phyloP scores from a whole-genome alignment of 768 basidiomycete genomes.

The Hygrophorus pudorinus region DNA sequence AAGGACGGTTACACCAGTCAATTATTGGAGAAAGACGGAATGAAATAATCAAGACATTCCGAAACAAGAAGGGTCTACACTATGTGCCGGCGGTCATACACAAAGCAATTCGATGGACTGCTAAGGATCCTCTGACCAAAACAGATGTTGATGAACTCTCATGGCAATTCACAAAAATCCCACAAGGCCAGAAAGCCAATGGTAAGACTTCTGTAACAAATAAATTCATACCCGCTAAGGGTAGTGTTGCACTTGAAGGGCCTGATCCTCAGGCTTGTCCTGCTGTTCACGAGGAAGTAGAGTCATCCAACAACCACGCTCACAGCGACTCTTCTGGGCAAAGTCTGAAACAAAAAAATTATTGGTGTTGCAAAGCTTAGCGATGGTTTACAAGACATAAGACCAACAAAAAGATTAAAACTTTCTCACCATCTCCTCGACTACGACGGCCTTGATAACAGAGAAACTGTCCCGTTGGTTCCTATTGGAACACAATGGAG shows the following conservation, averaged over 20 bases:
- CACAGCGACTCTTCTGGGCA: no score
- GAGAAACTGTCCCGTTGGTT: background rate
- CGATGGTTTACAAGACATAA: no score
- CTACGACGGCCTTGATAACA: background rate
- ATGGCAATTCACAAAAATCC: constrained; percentile 2
- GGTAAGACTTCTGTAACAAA: background rate
- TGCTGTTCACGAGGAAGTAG: no score
- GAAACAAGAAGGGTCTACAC: constrained; percentile 10
- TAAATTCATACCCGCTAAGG: no score
- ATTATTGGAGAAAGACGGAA: constrained; percentile 12
- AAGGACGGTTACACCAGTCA: no score
- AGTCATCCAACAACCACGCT: no score
- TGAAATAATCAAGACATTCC: constrained; percentile 14
- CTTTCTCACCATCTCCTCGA: no score
- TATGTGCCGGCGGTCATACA: constrained; percentile 15
- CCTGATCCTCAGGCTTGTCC: no score
- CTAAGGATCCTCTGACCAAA: constrained; percentile 9
- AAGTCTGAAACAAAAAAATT: no score
- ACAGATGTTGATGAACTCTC: background rate
- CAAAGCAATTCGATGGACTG: constrained; percentile 12
- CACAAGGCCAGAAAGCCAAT: background rate
- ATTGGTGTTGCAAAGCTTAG: no score
- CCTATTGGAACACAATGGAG: constrained; percentile 13
- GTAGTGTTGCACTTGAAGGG: no score
- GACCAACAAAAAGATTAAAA: no score